Evolutionary conservation across 2,329 filamentous ascomycete species (phyloP).

Genomic region (Aspergillus hortae): DNA sequence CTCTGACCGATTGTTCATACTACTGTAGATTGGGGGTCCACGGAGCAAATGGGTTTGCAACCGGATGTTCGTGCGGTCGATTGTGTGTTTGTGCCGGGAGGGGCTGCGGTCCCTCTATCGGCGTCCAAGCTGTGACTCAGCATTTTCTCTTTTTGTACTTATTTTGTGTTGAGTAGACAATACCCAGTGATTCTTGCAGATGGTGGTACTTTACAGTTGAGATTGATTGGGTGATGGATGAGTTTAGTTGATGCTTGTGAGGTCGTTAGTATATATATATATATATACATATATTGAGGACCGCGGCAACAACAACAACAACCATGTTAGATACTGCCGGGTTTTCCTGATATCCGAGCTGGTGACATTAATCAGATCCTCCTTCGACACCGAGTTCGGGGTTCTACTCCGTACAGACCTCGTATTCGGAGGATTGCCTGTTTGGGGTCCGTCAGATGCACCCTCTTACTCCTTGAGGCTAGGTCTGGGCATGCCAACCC

Average conservation of each 20-base stretch:
- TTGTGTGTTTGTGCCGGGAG: constrained; percentile 7
- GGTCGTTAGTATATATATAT: no score
- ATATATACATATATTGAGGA: no score
- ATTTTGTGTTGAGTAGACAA: constrained; percentile 26
- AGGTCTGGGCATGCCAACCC: no score
- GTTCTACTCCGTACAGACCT: not conserved
- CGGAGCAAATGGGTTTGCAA: constrained; percentile 1
- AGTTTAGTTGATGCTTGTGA: no score
- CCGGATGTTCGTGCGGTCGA: constrained; percentile 8
- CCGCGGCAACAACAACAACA: no score
- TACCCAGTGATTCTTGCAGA: constrained; percentile 27
- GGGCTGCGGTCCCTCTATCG: constrained; percentile 13
- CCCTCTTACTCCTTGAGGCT: no score
- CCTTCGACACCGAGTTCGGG: no score
- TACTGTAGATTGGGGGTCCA: constrained; percentile 9
- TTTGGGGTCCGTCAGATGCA: no score
- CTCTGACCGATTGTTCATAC: constrained; percentile 11
- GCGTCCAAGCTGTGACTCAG: constrained; percentile 40
- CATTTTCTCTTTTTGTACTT: constrained; percentile 20
- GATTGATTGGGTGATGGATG: no score
- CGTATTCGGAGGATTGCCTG: not conserved
- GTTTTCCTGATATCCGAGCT: no score
- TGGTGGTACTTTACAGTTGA: not conserved
- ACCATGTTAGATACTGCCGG: no score
- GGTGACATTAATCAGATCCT: no score